phyloP scores from a whole-genome alignment of 176 grass and related monocot genomes.

The Oryza glaberrima region DNA sequence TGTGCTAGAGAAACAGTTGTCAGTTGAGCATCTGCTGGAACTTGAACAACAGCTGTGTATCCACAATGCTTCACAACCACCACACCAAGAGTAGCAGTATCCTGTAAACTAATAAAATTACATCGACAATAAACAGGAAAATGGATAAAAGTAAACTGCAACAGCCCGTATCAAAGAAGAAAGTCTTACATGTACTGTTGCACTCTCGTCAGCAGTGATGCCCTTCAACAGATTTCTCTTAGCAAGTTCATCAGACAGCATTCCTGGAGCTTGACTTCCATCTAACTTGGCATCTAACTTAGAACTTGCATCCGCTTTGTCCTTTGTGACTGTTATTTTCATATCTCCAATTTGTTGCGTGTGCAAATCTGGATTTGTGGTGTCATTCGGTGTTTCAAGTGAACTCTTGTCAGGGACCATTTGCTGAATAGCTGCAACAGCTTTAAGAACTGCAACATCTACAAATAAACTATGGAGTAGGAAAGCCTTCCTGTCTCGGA shows the following conservation, averaged over 20 bases:
- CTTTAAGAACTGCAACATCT: slow-evolving; percentile 89
- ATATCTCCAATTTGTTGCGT: slow-evolving; percentile 81
- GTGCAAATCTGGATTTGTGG: slow-evolving; percentile 45
- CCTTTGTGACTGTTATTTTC: slow-evolving; percentile 79
- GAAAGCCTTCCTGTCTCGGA: slow-evolving; percentile 91
- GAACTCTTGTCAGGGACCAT: slow-evolving; percentile 44
- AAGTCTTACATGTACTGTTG: slow-evolving; percentile 79
- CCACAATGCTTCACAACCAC: slow-evolving; percentile 93
- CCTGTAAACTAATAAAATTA: slow-evolving; percentile 58
- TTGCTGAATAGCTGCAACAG: slow-evolving; percentile 75
- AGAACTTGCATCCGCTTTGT: slow-evolving; percentile 67
- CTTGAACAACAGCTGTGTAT: slow-evolving; percentile 88
- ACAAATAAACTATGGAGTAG: slow-evolving; percentile 97
- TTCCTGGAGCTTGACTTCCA: slow-evolving; percentile 73
- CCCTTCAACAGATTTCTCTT: slow-evolving; percentile 91
- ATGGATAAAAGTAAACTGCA: slow-evolving; percentile 22
- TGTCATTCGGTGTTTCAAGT: slow-evolving; percentile 50
- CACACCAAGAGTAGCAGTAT: slow-evolving; percentile 88
- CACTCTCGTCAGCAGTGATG: slow-evolving; percentile 95
- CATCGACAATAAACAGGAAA: slow-evolving; percentile 38
- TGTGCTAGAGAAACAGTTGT: slow-evolving; percentile 40
- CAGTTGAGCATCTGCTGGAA: slow-evolving; percentile 70
- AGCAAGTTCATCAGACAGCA: slow-evolving; percentile 74
- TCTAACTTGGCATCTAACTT: slow-evolving; percentile 86
- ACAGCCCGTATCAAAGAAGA: slow-evolving; percentile 2